A percentile compares a stretch with the other conserved stretches of the same genome.
phyloP scores from a whole-genome alignment of 495 filamentous ascomycete genomes.

The Aspergillus indologenus region DNA sequence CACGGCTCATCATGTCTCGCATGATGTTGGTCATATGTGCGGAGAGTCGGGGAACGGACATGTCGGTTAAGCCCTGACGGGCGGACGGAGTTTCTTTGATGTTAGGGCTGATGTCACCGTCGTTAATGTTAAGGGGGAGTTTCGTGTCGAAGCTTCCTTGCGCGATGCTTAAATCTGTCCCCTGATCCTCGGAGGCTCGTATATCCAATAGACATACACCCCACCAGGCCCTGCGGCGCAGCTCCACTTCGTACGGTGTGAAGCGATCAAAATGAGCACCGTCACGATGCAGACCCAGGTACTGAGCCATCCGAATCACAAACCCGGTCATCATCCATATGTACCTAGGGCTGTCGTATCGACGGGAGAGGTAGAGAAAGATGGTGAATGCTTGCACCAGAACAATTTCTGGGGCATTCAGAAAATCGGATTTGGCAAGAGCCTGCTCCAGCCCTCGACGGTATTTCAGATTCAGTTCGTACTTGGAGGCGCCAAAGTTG shows the following conservation, averaged over 20 bases:
- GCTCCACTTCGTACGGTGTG: slow-evolving; percentile 64
- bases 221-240: slow-evolving; percentile 76
- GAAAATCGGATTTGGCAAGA: not conserved
- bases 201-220: slow-evolving; percentile 73
- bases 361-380: not conserved
- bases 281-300: slow-evolving; percentile 69
- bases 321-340: slow-evolving; percentile 58
- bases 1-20: slow-evolving; percentile 22
- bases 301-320: slow-evolving; percentile 64
- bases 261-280: slow-evolving; percentile 56
- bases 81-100: slow-evolving; percentile 35
- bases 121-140: slow-evolving; percentile 72
- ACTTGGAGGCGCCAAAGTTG: not conserved
- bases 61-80: slow-evolving; percentile 60
- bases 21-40: slow-evolving; percentile 45
- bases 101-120: slow-evolving; percentile 28
- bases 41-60: slow-evolving; percentile 67
- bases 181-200: slow-evolving; percentile 71
- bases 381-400: not conserved
- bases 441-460: not conserved
- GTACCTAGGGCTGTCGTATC: slow-evolving; percentile 23
- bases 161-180: slow-evolving; percentile 58
- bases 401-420: not conserved
- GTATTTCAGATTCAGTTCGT: not conserved
- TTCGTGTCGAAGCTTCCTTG: slow-evolving; percentile 67